Conservation (phyloP, 164 flowering plant genomes). For the Tetracentron sinense region DNA sequence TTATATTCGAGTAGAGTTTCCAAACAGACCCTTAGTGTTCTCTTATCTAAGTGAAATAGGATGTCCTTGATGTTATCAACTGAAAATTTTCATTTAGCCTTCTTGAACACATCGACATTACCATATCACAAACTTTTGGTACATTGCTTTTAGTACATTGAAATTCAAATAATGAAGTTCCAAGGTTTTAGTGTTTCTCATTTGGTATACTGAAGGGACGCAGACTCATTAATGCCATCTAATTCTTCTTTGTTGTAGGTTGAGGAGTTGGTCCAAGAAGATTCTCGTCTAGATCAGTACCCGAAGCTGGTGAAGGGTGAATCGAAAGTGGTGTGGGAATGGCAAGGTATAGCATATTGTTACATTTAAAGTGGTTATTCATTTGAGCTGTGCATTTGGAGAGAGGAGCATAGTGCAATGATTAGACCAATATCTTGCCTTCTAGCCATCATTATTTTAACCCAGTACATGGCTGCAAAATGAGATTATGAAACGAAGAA, state of each 20-base stretch:
- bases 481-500: background rate
- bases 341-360: slow-evolving; percentile 82
- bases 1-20: no score
- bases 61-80: no score
- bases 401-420: background rate
- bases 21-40: no score
- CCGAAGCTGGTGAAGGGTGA: slow-evolving; percentile 93
- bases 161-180: no score
- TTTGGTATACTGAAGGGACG: no score
- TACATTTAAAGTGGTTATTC: background rate
- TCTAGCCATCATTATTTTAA: background rate
- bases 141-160: no score
- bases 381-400: no score
- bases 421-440: background rate
- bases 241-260: slow-evolving; percentile 50
- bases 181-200: no score
- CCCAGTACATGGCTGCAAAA: background rate
- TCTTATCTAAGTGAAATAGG: background rate
- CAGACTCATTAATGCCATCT: no score
- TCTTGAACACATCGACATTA: no score
- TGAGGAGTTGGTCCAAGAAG: slow-evolving; percentile 81
- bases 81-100: no score
- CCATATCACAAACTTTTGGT: no score
- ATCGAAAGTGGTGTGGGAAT: slow-evolving; percentile 93
- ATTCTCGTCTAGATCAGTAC: slow-evolving; percentile 84